These are phyloP conservation scores for Maudiozyma serrabonitensis DNA, from an alignment of 805 yeast genomes.

Conservation along the genomic window DNA sequence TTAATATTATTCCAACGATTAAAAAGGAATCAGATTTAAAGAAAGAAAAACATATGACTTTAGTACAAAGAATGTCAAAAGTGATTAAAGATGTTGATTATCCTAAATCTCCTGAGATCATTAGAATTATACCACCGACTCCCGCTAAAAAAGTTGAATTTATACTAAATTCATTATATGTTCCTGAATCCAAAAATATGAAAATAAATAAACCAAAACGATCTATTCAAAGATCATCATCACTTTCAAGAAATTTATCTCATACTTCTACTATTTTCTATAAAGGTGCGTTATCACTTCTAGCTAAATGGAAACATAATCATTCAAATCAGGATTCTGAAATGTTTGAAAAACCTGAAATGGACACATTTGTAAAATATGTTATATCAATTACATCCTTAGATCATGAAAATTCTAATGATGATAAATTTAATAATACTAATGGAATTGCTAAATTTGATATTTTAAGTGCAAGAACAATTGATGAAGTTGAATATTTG, in stretches of 20 bases:
- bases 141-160: conserved; percentile 56
- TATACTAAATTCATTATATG: conserved; percentile 24
- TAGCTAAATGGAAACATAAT: conserved; percentile 26
- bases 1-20: background rate
- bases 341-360: conserved; percentile 15
- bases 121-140: conserved; percentile 50
- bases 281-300: conserved; percentile 20
- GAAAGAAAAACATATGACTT: background rate
- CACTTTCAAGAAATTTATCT: background rate
- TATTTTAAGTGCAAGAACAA: conserved; percentile 57
- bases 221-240: background rate
- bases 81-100: conserved; percentile 29
- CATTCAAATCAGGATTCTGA: background rate
- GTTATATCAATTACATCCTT: conserved; percentile 30
- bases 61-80: conserved; percentile 11
- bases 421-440: background rate
- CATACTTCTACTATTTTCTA: conserved; percentile 2
- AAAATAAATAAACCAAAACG: background rate
- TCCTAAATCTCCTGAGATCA: conserved; percentile 38
- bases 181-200: conserved; percentile 11
- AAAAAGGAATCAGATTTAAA: conserved; percentile 6
- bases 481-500: conserved; percentile 55
- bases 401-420: conserved; percentile 8
- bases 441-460: conserved; percentile 38
- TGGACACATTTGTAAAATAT: conserved; percentile 30